Percentiles rank a stretch among this genome's conserved stretches.
Evolutionary conservation across 2,329 filamentous ascomycete species (phyloP).

Genomic region (Alternaria longipes): DNA sequence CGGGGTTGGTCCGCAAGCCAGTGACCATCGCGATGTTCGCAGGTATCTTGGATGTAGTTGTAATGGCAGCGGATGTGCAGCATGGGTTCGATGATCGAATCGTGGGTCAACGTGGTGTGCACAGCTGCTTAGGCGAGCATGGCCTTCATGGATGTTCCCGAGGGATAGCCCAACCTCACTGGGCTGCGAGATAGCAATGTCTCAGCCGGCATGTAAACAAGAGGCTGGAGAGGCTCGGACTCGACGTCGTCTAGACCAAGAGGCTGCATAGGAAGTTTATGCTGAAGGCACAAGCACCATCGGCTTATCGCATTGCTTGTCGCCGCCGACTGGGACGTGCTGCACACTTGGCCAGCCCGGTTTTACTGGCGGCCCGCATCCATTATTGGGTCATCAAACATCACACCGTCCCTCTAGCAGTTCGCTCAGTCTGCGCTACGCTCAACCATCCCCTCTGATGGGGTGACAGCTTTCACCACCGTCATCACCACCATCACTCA

Average conservation of each 20-base stretch:
- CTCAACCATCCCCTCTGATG: constrained; percentile 11
- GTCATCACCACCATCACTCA: constrained; percentile 7
- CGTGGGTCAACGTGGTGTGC: constrained; percentile 9
- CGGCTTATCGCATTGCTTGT: constrained; percentile 18
- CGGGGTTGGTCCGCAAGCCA: background rate
- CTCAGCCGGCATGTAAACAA: constrained; percentile 7
- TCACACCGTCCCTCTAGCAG: constrained; percentile 11
- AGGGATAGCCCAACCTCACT: background rate
- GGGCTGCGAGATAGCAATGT: constrained; percentile 13
- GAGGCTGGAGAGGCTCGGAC: constrained; percentile 17
- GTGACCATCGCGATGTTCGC: background rate
- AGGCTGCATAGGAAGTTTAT: background rate
- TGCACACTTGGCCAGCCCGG: constrained; percentile 9
- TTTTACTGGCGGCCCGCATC: constrained; percentile 10
- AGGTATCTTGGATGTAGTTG: constrained; percentile 5
- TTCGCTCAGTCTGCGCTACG: constrained; percentile 9
- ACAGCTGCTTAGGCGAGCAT: background rate
- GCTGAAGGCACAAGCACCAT: constrained; percentile 7
- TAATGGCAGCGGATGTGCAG: constrained; percentile 3
- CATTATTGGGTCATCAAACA: constrained; percentile 22
- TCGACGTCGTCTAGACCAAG: background rate
- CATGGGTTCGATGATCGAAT: constrained; percentile 5
- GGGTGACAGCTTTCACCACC: constrained; percentile 9
- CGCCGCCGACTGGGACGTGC: constrained; percentile 8
- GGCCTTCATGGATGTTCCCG: constrained; percentile 15